Base-by-base conservation (phyloP, 2,329 filamentous ascomycete species). In the Monosporascus sp. region DNA sequence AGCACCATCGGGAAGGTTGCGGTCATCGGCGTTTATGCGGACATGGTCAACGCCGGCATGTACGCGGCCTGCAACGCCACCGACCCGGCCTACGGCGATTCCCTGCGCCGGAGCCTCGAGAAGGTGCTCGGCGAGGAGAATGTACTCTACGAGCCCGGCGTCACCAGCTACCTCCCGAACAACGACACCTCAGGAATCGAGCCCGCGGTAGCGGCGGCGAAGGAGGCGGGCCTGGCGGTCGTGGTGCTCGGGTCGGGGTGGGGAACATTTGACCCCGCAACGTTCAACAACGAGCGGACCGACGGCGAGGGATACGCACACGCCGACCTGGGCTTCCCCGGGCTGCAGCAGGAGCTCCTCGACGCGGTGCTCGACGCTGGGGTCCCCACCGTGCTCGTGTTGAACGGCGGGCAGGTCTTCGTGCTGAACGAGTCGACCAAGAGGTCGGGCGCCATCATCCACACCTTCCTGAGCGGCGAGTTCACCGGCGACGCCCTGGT, bases 381-480 rank as follows among this genome's bases (percentile, higher is more conserved):
- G 1, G 61, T 69, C 0, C 65, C 66, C 0, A 68, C 68, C 0
- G 51, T 70, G 2, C 53, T 31, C 27, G 27, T 31, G 27, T 14
- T 31, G 27, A 31, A 70, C 31, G 60, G 63, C 2, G 66, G 68
- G 6, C 68, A 71, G 51, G 59, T 62, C 0, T 70, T 70, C 53
- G 57, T 65, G 14, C 52, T 70, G 1, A 57, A 46, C 37, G 58
- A 66, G 34, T 65, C 62, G 9, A 65, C 65, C 7, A 57, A 61
- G 48, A 57, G 62, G 5, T 53, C 84, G 31, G 79, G 80, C 52
- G 81, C 79, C 1, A 80, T 87, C 8, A 53, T 88, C 11, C 76
- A 86, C 54, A 82, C 82, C 6, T 80, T 86, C 56, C 72, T 88
- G 1, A 83, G 83, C 0, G 83, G 84, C 2, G 78, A 86, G 62